These are phyloP conservation scores for Aspergillus haitiensis DNA, from an alignment of 495 filamentous ascomycete genomes.

Conservation along the genomic window DNA sequence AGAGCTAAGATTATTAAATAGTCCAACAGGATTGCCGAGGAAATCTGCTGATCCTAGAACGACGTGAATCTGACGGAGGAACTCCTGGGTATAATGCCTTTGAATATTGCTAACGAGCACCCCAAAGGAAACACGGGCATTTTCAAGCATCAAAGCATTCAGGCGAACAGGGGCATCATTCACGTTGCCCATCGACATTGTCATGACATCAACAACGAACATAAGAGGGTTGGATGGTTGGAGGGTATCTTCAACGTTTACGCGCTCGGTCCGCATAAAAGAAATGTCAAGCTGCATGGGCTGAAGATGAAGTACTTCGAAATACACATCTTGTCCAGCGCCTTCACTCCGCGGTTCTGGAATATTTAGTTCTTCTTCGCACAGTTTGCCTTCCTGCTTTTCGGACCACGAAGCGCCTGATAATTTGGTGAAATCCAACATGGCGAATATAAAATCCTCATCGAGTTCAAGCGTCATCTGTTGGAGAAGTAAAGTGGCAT, in stretches of 20 bases:
- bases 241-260: constrained; percentile 89
- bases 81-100: constrained; percentile 94
- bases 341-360: constrained; percentile 87
- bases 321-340: constrained; percentile 89
- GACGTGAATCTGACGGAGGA: constrained; percentile 92
- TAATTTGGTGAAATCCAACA: constrained; percentile 93
- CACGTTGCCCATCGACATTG: constrained; percentile 98
- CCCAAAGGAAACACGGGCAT: constrained; percentile 85
- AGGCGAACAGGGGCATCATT: constrained; percentile 93
- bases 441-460: constrained; percentile 95
- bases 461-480: constrained; percentile 98
- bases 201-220: constrained; percentile 97
- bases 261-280: constrained; percentile 92
- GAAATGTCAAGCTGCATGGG: constrained; percentile 98
- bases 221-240: constrained; percentile 89
- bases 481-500: constrained; percentile 88
- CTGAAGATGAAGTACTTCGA: constrained; percentile 93
- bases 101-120: constrained; percentile 80
- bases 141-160: constrained; percentile 92
- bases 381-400: constrained; percentile 76
- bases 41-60: constrained; percentile 97
- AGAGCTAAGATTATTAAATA: constrained; percentile 98
- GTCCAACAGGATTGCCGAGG: constrained; percentile 94
- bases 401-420: constrained; percentile 92
- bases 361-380: constrained; percentile 85